Evolutionary conservation across 805 yeast genomes (phyloP).

Genomic region (Hemisphaericaspora nanyangensis): DNA sequence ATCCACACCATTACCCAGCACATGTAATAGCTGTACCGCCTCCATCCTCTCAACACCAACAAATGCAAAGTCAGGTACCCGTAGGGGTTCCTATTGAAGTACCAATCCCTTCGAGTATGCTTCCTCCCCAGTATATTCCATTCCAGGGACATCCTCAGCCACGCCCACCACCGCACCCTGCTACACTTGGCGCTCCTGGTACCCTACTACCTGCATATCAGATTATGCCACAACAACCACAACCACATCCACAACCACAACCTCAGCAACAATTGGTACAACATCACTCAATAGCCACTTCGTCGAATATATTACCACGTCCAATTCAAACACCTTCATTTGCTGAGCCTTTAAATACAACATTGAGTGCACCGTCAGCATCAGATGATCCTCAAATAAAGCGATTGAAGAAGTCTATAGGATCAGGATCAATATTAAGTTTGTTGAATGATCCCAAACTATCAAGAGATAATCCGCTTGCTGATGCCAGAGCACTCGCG

Average conservation of each 20-base stretch:
- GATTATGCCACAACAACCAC: background rate
- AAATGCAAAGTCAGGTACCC: no score
- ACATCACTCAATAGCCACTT: background rate
- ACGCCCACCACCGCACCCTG: background rate
- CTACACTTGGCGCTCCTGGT: background rate
- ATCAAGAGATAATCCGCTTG: background rate
- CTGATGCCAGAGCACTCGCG: background rate
- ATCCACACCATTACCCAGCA: no score
- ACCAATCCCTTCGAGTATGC: background rate
- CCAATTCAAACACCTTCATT: background rate
- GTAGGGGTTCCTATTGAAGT: no score
- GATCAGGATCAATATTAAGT: slow-evolving; percentile 2
- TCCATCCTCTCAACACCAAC: no score
- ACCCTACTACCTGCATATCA: background rate
- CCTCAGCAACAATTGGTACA: slow-evolving; percentile 1
- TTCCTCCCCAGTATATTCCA: background rate
- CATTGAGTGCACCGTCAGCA: no score
- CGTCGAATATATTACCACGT: background rate
- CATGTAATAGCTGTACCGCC: no score
- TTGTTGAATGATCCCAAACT: slow-evolving; percentile 4
- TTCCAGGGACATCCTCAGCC: background rate
- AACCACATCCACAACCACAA: slow-evolving; percentile 1
- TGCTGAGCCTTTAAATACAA: background rate
- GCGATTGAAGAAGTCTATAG: slow-evolving; percentile 1
- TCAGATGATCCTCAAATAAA: background rate